Evolutionary conservation across 495 filamentous ascomycete species (phyloP), one percentile per base, ranked within the genome.

Genomic region (Xylaria scruposa): DNA sequence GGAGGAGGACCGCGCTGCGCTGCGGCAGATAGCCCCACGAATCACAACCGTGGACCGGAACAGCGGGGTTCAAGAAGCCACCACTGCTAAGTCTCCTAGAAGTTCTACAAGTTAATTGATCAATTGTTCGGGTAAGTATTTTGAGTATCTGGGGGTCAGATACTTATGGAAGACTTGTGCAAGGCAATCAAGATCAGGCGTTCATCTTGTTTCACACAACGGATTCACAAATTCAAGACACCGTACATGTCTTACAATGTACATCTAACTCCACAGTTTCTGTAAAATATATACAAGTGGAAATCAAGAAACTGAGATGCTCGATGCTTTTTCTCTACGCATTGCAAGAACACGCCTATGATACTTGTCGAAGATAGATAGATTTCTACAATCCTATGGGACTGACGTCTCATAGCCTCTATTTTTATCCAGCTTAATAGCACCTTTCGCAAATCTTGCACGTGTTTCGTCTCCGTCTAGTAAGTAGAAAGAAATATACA

Each of bases 1-100:
- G 21, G 83, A 85, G 66, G 77, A 80, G 31, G 85, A 86, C 73
- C 79, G 77, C 72, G 82, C 73, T 19, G 81, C 72, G 31, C 75
- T 86, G 66, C 77, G 78, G 24, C 78, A 75, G 72, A 49, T 78
- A 13, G 70, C 77, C 47, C 84, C 85, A n/a, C 77, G 76, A 65
- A 81, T 86, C 73, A 78, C 78, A 40, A 67, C 74, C 62, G 76
- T 85, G 31, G 79, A 83, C 21, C 74, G 75, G 63, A 68, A 74
- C n/a, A 42, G 33, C 31, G 46, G 44, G n/a, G n/a, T 7, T 17
- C 36, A 0, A 40, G 38, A 26, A 26, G 33, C 21, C 51, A 49
- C 13, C 40, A 36, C 46, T 53, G 38, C 51, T 7, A 24, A 47
- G 12, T 33, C 36, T 21, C 38, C 26, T n/a, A 56, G 47, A 31